A percentile compares a stretch with the other conserved stretches of the same genome.
Conservation (phyloP, 2,329 filamentous ascomycete species). For the Coniochaeta pulveracea region DNA sequence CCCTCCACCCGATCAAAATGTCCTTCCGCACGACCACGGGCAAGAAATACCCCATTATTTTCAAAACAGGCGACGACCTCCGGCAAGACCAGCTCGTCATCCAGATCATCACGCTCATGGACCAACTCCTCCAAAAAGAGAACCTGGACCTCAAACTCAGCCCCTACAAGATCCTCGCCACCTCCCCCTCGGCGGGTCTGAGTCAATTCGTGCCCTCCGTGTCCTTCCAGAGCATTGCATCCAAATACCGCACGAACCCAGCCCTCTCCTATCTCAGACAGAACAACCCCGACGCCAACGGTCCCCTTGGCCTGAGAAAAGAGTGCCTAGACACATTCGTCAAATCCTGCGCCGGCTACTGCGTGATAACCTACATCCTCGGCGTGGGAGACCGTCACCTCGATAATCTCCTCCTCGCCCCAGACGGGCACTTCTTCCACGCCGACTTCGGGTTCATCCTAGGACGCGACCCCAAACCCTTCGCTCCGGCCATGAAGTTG, state of each 20-base stretch:
- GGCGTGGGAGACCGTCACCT: slow-evolving; percentile 93
- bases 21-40: slow-evolving; percentile 75
- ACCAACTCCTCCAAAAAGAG: slow-evolving; percentile 87
- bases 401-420: slow-evolving; percentile 85
- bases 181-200: slow-evolving; percentile 76
- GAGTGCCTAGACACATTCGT: slow-evolving; percentile 93
- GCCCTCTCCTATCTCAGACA: slow-evolving; percentile 76
- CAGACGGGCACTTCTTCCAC: slow-evolving; percentile 93
- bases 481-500: slow-evolving; percentile 93
- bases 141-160: slow-evolving; percentile 92
- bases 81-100: slow-evolving; percentile 96
- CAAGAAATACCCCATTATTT: slow-evolving; percentile 79
- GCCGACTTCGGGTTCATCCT: slow-evolving; percentile 98
- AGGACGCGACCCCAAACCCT: slow-evolving; percentile 91
- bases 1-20: slow-evolving; percentile 79
- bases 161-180: slow-evolving; percentile 92
- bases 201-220: slow-evolving; percentile 89
- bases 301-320: slow-evolving; percentile 76
- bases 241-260: slow-evolving; percentile 65
- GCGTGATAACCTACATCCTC: slow-evolving; percentile 95
- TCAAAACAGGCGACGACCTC: slow-evolving; percentile 94
- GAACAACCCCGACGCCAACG: slow-evolving; percentile 77
- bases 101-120: slow-evolving; percentile 95
- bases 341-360: slow-evolving; percentile 93
- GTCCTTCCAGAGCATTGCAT: slow-evolving; percentile 70